Evolutionary conservation across 176 grass and related monocot species (phyloP).

Genomic region (Zizania latifolia): DNA sequence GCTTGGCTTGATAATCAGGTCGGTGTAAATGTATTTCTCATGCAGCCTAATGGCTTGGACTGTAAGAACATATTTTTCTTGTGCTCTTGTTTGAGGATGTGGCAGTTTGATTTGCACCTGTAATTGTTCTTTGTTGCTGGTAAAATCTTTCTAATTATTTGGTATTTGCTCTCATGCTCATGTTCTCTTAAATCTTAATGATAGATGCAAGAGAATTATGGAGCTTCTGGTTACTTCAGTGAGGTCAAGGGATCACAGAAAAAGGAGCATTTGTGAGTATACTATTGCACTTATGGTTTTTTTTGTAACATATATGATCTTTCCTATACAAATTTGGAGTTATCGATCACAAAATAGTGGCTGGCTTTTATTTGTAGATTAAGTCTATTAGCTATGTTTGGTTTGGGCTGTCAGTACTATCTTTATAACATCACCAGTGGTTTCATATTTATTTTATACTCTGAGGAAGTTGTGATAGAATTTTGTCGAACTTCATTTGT

Average conservation of each 20-base stretch:
- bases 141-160: slow-evolving; percentile 7
- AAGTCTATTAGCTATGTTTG: not conserved
- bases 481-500: not conserved
- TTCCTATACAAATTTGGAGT: no score
- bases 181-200: not conserved
- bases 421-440: not conserved
- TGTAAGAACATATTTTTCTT: not conserved
- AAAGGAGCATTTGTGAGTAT: slow-evolving; percentile 64
- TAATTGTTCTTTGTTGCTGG: not conserved
- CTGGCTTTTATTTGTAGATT: not conserved
- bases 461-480: not conserved
- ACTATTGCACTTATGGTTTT: not conserved
- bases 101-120: slow-evolving; percentile 4
- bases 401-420: not conserved
- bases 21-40: slow-evolving; percentile 26
- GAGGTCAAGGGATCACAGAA: slow-evolving; percentile 59
- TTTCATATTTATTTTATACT: not conserved
- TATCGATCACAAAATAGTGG: not conserved
- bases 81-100: not conserved
- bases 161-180: slow-evolving; percentile 16
- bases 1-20: slow-evolving; percentile 96
- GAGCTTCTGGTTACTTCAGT: slow-evolving; percentile 95
- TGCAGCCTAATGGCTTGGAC: not conserved
- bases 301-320: slow-evolving; percentile 18
- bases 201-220: slow-evolving; percentile 88